Evolutionary conservation across 2,329 filamentous ascomycete species (phyloP).

Genomic region (Curvularia sp.): DNA sequence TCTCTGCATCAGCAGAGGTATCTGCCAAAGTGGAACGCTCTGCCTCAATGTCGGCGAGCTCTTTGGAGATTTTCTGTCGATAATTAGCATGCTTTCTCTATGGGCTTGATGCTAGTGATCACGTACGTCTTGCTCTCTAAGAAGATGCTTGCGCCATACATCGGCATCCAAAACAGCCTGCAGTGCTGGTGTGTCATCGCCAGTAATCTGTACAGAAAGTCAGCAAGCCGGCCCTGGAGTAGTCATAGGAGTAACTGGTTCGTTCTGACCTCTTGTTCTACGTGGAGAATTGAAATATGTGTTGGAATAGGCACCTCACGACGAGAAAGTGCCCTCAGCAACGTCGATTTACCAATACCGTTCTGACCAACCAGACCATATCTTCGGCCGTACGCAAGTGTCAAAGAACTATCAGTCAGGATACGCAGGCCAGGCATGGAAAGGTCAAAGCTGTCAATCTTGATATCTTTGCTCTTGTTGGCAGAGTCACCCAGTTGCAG

Average conservation of each 20-base stretch:
- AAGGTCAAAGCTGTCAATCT: conserved; percentile 94
- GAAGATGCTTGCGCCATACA: conserved; percentile 95
- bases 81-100: conserved; percentile 16
- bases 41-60: conserved; percentile 77
- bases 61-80: conserved; percentile 72
- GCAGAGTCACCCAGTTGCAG: conserved; percentile 79
- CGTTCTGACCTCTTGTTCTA: conserved; percentile 86
- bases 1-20: conserved; percentile 86
- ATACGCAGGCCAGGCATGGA: conserved; percentile 90
- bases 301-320: conserved; percentile 94
- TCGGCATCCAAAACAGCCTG: conserved; percentile 97
- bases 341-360: conserved; percentile 88
- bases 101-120: conserved; percentile 40
- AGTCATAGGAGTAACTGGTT: too few species aligned
- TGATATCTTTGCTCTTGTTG: conserved; percentile 96
- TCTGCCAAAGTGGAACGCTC: conserved; percentile 84
- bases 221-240: conserved; percentile 10
- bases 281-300: conserved; percentile 98
- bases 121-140: conserved; percentile 83
- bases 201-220: conserved; percentile 69
- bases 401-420: conserved; percentile 86
- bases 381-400: conserved; percentile 87
- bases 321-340: conserved; percentile 87
- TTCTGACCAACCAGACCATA: conserved; percentile 99
- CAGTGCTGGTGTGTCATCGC: conserved; percentile 92